These are phyloP conservation scores for Saururus chinensis DNA, from an alignment of 164 flowering plant genomes.

Conservation along the genomic window DNA sequence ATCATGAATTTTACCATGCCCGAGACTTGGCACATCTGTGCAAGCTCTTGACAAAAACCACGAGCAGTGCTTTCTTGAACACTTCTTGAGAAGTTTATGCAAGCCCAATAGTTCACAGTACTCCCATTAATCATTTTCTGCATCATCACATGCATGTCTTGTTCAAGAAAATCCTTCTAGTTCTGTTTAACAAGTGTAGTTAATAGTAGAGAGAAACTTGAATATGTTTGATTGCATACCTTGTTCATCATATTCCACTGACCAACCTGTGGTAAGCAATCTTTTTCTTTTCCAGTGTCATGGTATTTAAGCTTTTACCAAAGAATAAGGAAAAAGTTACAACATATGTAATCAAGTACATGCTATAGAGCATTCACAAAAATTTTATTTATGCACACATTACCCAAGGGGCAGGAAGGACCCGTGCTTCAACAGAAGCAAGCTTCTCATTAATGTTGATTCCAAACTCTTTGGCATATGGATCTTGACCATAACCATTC, in stretches of 20 bases:
- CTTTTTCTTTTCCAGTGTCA: constrained; percentile 55
- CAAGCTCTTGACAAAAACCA: constrained; percentile 49
- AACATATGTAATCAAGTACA: neutral
- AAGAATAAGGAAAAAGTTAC: neutral
- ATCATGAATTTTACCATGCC: constrained; percentile 38
- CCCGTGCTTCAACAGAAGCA: constrained; percentile 56
- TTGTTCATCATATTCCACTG: constrained; percentile 80
- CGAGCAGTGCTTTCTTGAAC: constrained; percentile 44
- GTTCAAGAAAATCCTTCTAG: neutral
- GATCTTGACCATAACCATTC: constrained; percentile 43
- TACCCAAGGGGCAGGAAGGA: constrained; percentile 76
- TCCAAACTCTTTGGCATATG: constrained; percentile 57
- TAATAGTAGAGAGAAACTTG: neutral
- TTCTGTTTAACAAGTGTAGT: neutral
- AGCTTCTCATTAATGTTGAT: constrained; percentile 35
- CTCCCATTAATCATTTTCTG: constrained; percentile 68
- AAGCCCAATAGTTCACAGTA: constrained; percentile 49
- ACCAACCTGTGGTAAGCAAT: constrained; percentile 52
- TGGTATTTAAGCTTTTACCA: constrained; percentile 46
- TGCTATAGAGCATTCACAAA: neutral
- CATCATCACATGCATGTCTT: neutral
- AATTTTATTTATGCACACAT: constrained; percentile 2
- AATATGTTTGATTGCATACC: constrained; percentile 14
- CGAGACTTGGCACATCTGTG: constrained; percentile 49
- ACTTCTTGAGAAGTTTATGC: constrained; percentile 50